Evolutionary conservation across 2,329 filamentous ascomycete species (phyloP).

Genomic region (Lomentospora prolificans): DNA sequence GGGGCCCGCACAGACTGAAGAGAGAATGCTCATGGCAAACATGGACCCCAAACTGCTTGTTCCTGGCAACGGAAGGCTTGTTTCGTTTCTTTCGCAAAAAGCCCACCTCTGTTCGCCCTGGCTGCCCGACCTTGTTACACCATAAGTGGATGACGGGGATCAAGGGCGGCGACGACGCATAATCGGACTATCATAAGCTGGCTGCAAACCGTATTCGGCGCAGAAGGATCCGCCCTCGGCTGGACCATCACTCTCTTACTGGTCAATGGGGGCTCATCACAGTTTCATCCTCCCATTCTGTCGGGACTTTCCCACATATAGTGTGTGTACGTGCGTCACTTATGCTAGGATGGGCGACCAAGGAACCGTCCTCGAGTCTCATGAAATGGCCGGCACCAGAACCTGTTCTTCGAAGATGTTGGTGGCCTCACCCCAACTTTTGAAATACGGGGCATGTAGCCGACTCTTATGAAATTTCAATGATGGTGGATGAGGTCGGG

Average conservation of each 20-base stretch:
- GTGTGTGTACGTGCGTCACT: background rate
- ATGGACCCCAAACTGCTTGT: background rate
- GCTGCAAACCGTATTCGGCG: background rate
- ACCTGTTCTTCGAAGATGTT: background rate
- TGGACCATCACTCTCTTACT: background rate
- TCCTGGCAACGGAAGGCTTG: background rate
- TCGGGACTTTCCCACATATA: background rate
- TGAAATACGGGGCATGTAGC: background rate
- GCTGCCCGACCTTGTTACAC: background rate
- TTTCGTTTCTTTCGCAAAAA: background rate
- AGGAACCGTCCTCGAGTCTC: background rate
- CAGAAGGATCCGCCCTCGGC: background rate
- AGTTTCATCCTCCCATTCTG: background rate
- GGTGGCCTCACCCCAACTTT: background rate
- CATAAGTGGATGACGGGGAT: background rate
- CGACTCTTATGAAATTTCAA: background rate
- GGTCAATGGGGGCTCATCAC: slow-evolving; percentile 3
- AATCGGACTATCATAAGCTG: slow-evolving; percentile 1
- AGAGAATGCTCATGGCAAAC: background rate
- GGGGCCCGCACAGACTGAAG: background rate
- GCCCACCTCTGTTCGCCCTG: too few species aligned
- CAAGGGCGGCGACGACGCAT: background rate
- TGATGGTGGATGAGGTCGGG: background rate
- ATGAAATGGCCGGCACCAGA: background rate
- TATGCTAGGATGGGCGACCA: background rate